Conservation (phyloP, 371 early-diverging fungal species). For the Lichtheimia hyalospora region DNA sequence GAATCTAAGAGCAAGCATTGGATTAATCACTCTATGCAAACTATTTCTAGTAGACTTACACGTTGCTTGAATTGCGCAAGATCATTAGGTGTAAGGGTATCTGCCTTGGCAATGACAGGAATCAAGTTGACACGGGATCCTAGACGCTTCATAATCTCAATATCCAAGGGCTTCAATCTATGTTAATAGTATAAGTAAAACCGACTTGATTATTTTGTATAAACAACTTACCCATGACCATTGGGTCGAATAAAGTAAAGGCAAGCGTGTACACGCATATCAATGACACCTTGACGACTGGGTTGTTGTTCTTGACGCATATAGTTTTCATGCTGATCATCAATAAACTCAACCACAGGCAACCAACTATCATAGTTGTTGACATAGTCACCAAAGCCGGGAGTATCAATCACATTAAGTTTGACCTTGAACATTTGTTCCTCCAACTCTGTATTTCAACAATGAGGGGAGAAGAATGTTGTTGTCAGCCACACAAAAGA, state of each 20-base stretch:
- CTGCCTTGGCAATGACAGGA: conserved; percentile 75
- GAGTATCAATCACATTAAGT: conserved; percentile 89
- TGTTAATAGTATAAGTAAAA: conserved; percentile 12
- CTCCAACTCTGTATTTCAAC: conserved; percentile 88
- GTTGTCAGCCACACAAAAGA: background rate
- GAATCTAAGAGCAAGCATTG: conserved; percentile 41
- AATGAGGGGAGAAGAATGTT: background rate
- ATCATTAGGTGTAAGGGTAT: conserved; percentile 74
- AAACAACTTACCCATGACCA: conserved; percentile 73
- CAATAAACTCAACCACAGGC: conserved; percentile 81
- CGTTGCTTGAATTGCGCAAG: conserved; percentile 76
- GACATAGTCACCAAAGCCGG: conserved; percentile 91
- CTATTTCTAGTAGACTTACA: conserved; percentile 21
- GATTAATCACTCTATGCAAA: background rate
- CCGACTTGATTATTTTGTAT: background rate
- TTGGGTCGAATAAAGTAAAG: conserved; percentile 94
- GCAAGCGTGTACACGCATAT: conserved; percentile 87
- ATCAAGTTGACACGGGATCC: conserved; percentile 84
- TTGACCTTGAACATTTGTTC: conserved; percentile 96
- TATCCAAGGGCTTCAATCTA: conserved; percentile 85
- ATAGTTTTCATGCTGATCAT: conserved; percentile 93
- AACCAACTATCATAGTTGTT: conserved; percentile 74
- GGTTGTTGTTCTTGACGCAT: conserved; percentile 76
- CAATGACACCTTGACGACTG: conserved; percentile 57
- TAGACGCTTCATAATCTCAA: conserved; percentile 86